Evolutionary conservation across 495 filamentous ascomycete species (phyloP).

Genomic region (Astrothelium subdiscretum): DNA sequence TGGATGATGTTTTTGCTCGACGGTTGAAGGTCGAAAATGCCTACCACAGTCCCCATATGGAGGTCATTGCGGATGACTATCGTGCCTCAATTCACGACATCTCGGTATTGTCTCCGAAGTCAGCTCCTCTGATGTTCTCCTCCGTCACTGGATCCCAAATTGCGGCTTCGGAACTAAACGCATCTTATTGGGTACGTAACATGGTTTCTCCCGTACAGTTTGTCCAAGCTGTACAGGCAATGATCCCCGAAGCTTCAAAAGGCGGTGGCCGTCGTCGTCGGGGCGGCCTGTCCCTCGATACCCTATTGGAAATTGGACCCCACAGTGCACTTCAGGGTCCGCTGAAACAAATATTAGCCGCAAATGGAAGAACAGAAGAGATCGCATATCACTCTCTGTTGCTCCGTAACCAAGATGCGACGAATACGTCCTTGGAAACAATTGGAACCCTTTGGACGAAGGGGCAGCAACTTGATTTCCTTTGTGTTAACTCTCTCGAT

Average conservation of each 20-base stretch:
- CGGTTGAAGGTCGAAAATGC: conserved; percentile 46
- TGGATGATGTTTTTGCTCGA: conserved; percentile 39
- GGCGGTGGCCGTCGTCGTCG: conserved; percentile 1
- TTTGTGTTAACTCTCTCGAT: neutral
- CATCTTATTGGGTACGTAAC: conserved; percentile 14
- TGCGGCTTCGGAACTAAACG: neutral
- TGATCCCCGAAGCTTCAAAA: neutral
- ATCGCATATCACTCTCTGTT: neutral
- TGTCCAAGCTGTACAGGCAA: neutral
- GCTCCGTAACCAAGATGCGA: neutral
- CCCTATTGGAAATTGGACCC: conserved; percentile 10
- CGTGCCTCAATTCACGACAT: neutral
- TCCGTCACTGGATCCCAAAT: conserved; percentile 1
- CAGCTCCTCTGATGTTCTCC: conserved; percentile 1
- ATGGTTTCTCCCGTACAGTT: conserved; percentile 3
- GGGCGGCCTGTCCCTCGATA: conserved; percentile 3
- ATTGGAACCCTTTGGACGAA: conserved; percentile 1
- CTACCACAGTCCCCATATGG: conserved; percentile 57
- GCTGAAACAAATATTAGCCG: neutral
- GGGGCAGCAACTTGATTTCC: neutral
- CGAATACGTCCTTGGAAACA: neutral
- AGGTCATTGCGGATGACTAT: conserved; percentile 11
- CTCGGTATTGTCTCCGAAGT: neutral
- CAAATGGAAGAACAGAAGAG: neutral
- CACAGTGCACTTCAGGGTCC: conserved; percentile 10